phyloP scores from a whole-genome alignment of 2,329 filamentous ascomycete genomes.

The Diaporthe citri region DNA sequence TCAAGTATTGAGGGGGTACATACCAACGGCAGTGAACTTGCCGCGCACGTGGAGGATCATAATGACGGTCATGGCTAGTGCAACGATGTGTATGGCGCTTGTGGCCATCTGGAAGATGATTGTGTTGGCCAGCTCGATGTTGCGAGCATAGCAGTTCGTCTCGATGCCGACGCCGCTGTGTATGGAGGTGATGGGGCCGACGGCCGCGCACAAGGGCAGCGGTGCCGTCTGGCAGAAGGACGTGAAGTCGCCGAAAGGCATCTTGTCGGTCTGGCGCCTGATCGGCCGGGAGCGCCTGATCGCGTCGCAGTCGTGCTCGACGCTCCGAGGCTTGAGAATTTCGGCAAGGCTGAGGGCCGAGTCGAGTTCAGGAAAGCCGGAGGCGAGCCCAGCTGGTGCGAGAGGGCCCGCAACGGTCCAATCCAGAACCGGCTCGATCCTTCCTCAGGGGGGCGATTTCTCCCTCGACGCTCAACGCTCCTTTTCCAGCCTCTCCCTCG shows the following conservation, averaged over 20 bases:
- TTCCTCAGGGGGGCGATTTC: neutral
- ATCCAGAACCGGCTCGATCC: neutral
- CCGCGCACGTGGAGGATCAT: constrained; percentile 98
- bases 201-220: constrained; percentile 86
- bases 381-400: neutral
- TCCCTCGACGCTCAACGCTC: neutral
- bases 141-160: constrained; percentile 91
- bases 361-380: neutral
- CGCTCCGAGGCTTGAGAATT: neutral
- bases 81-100: constrained; percentile 91
- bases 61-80: constrained; percentile 91
- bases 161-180: constrained; percentile 82
- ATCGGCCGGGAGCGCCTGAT: neutral
- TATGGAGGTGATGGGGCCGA: constrained; percentile 80
- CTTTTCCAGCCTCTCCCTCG: neutral
- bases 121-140: constrained; percentile 96
- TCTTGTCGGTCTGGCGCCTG: constrained; percentile 59
- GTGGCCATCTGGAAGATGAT: constrained; percentile 97
- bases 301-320: constrained; percentile 5
- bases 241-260: constrained; percentile 93
- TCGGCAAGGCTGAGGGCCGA: constrained; percentile 20
- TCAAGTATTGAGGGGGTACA: constrained; percentile 48
- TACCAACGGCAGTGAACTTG: constrained; percentile 98
- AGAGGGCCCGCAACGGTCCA: constrained; percentile 1
- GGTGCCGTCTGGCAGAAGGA: constrained; percentile 87